Conservation (phyloP, 2,329 filamentous ascomycete species). For the Exophiala spinifera region DNA sequence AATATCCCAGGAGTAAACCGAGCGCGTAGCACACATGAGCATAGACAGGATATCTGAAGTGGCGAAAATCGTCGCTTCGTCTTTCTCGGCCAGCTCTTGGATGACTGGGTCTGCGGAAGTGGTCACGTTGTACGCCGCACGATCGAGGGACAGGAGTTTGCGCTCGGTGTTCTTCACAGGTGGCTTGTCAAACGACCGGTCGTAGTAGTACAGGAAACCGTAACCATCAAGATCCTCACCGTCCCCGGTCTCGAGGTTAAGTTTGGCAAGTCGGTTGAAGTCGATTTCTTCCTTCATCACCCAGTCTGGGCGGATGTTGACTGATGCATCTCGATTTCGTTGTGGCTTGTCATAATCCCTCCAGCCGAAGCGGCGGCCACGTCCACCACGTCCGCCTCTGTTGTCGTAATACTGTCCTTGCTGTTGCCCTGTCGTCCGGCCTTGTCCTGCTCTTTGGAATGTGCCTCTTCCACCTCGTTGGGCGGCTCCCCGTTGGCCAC, state of each 20-base stretch:
- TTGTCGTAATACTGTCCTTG: conserved; percentile 65
- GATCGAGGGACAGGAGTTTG: conserved; percentile 71
- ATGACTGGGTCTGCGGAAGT: conserved; percentile 95
- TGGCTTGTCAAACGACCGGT: conserved; percentile 90
- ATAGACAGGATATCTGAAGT: conserved; percentile 97
- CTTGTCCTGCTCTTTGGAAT: conserved; percentile 70
- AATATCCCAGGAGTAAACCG: conserved; percentile 97
- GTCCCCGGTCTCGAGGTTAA: conserved; percentile 91
- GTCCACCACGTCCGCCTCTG: conserved; percentile 64
- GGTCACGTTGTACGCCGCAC: conserved; percentile 96
- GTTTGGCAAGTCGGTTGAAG: conserved; percentile 89
- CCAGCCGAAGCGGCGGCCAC: conserved; percentile 91
- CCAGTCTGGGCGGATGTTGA: conserved; percentile 97
- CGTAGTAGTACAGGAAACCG: conserved; percentile 98
- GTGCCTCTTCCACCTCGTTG: conserved; percentile 64
- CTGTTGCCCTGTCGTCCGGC: conserved; percentile 62
- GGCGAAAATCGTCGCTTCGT: conserved; percentile 94
- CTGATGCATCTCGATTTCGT: conserved; percentile 90
- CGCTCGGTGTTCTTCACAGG: conserved; percentile 85
- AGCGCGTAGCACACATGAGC: conserved; percentile 97
- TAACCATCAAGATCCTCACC: conserved; percentile 94
- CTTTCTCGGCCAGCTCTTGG: conserved; percentile 92
- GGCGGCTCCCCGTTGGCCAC: conserved; percentile 68
- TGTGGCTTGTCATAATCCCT: conserved; percentile 98
- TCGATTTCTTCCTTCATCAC: conserved; percentile 96